Evolutionary conservation across 2,329 filamentous ascomycete genomes (phyloP).

Genomic region (Sporothrix luriei): DNA sequence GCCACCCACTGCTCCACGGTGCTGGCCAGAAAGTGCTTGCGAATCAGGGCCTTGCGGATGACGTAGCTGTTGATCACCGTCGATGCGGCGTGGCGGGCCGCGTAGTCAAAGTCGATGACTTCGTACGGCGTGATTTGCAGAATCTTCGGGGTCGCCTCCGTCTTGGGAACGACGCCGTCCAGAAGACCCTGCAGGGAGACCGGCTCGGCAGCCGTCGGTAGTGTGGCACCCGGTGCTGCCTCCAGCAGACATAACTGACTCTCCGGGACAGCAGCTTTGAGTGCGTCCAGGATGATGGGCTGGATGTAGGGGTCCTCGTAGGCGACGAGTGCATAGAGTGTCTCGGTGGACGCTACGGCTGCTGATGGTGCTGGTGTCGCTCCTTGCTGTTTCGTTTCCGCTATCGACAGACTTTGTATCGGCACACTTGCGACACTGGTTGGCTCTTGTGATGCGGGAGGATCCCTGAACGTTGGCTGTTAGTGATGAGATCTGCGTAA

Average conservation of each 20-base stretch:
- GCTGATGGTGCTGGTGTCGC: background rate
- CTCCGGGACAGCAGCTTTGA: slow-evolving; percentile 63
- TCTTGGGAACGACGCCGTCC: slow-evolving; percentile 36
- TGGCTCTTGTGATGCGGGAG: background rate
- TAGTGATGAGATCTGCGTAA: background rate
- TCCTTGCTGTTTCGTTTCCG: background rate
- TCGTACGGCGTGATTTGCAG: slow-evolving; percentile 89
- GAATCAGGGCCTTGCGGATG: slow-evolving; percentile 92
- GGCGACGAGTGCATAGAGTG: slow-evolving; percentile 72
- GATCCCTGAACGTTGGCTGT: background rate
- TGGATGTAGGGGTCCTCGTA: slow-evolving; percentile 92
- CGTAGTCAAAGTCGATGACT: slow-evolving; percentile 77
- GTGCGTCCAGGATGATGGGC: slow-evolving; percentile 75
- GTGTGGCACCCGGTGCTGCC: slow-evolving; percentile 6
- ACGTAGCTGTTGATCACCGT: slow-evolving; percentile 85
- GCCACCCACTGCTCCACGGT: slow-evolving; percentile 83
- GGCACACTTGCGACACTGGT: background rate
- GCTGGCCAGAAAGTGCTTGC: slow-evolving; percentile 88
- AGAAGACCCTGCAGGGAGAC: slow-evolving; percentile 46
- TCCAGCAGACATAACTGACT: slow-evolving; percentile 53
- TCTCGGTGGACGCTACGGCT: slow-evolving; percentile 36
- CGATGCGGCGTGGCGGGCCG: slow-evolving; percentile 62
- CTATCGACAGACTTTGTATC: background rate
- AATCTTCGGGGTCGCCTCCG: slow-evolving; percentile 45
- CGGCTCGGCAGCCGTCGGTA: slow-evolving; percentile 37